Percentiles rank a stretch among this genome's conserved stretches.
These are phyloP conservation scores for Morella rubra DNA, from an alignment of 306 rosid species.

Conservation along the genomic window DNA sequence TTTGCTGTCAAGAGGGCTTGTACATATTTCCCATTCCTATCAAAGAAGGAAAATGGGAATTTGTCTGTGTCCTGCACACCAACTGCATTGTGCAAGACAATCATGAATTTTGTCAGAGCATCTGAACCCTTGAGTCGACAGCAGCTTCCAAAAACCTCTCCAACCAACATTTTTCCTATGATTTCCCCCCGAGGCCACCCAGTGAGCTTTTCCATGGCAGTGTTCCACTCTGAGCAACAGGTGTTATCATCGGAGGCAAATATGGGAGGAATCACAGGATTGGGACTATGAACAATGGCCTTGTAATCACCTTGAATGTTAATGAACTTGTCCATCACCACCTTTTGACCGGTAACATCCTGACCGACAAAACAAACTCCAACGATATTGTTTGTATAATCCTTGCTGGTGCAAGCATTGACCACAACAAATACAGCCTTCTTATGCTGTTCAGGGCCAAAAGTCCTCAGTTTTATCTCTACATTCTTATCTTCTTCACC, in stretches of 20 bases:
- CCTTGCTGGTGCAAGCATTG: conserved; percentile 99
- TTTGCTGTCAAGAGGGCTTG: conserved; percentile 92
- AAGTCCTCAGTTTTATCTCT: conserved; percentile 88
- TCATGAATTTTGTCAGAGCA: conserved; percentile 87
- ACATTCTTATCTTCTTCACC: conserved; percentile 97
- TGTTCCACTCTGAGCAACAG: conserved; percentile 78
- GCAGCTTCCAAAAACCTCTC: conserved; percentile 36
- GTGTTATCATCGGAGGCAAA: too few relatives aligned
- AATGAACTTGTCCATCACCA: conserved; percentile 95
- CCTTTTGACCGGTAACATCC: conserved; percentile 89
- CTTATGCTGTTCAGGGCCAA: conserved; percentile 60
- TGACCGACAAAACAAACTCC: conserved; percentile 99
- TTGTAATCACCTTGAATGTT: too few relatives aligned
- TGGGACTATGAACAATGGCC: too few relatives aligned
- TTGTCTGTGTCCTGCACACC: conserved; percentile 80
- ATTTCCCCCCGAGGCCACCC: conserved; percentile 79
- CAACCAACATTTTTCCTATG: conserved; percentile 86
- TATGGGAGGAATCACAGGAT: neutral
- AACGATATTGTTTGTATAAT: conserved; percentile 71
- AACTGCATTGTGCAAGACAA: conserved; percentile 88
- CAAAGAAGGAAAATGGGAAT: conserved; percentile 75
- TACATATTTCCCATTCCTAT: conserved; percentile 65
- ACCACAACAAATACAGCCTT: conserved; percentile 80
- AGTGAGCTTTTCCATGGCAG: conserved; percentile 94
- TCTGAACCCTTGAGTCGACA: conserved; percentile 33